Base-by-base conservation (phyloP, 83 land plant species). In the Picea abies region DNA sequence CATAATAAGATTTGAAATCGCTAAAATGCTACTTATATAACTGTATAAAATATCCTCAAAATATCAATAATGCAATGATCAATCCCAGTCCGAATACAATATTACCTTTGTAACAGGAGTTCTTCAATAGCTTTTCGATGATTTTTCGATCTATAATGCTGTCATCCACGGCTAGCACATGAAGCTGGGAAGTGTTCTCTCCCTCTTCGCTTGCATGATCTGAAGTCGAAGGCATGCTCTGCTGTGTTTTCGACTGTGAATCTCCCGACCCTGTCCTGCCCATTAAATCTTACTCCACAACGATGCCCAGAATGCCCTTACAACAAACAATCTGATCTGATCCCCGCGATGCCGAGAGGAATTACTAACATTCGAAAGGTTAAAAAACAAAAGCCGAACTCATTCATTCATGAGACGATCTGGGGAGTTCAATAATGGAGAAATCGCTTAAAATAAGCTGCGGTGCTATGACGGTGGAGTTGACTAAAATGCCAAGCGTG, bases 121-220 rank as follows among this genome's bases (percentile, higher is more conserved):
- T 93, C 79, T 85, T 94, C 47, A 94, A 92, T 26, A 94, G 89
- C 85, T 85, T 93, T 81, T 94, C 97, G 62, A 94, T 91, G 65
- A 94, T 89, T 81, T 90, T 93, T 76, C 95, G 90, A 76, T 92
- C 94, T 6, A 86, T 85, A 52, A 82, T 52, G 73, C 88, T 92
- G 79, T 92, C 94, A 84, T 92, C 94, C 65, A 92, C 94, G 16
- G 96, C 94, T 17, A 94, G 79, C n/a, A 94, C 95, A 89, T 93
- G 95, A 77, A 83, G 88, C 67, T 88, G 85, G 0, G 89, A 49
- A 35, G 20, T 60, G 22, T n/a, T 16, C 5, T 10, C n/a, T 4
- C 80, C 80, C 65, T 58, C 78, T 22, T 44, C 16, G 12, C 17
- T 9, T 4, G 49, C 49, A 2, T 22, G 58, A 75, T 49, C 15